Conservation (phyloP, 1,139 yeast genomes). For the Hyphopichia buzzinii region DNA sequence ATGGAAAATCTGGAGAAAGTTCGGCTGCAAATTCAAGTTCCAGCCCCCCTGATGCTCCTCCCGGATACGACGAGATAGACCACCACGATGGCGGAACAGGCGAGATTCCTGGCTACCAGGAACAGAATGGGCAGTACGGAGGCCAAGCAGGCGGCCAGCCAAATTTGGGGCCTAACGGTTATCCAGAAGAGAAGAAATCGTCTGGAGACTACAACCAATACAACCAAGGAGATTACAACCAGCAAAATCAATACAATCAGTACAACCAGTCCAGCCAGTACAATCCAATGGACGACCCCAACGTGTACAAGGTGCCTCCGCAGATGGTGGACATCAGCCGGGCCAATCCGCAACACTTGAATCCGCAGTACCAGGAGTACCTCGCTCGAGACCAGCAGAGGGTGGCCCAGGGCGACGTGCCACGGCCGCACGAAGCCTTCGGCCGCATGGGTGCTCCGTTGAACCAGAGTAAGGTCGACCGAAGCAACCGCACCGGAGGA, state of each 20-base stretch:
- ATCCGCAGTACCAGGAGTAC: conserved; percentile 38
- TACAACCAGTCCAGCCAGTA: conserved; percentile 7
- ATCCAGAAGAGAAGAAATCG: conserved; percentile 5
- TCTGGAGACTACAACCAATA: conserved; percentile 5
- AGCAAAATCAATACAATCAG: neutral
- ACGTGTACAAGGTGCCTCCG: conserved; percentile 32
- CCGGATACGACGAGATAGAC: conserved; percentile 10
- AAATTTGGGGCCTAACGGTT: conserved; percentile 5
- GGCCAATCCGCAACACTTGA: conserved; percentile 36
- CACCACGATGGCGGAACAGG: neutral
- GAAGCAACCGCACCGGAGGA: conserved; percentile 24
- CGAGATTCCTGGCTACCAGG: neutral
- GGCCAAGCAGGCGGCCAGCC: neutral
- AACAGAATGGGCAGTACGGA: neutral
- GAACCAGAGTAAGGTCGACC: conserved; percentile 24
- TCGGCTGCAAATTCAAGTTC: neutral
- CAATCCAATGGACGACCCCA: conserved; percentile 27
- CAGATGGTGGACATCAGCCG: conserved; percentile 35
- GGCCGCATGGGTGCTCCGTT: conserved; percentile 38
- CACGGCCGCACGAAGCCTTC: conserved; percentile 21
- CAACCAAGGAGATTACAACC: conserved; percentile 1
- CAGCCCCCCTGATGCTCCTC: conserved; percentile 9
- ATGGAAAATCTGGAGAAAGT: too few species aligned
- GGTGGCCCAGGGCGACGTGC: conserved; percentile 31
- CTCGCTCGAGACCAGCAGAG: conserved; percentile 33